Base-by-base conservation (phyloP, 1,139 yeast genomes). In the Nematodospora anomalae region DNA sequence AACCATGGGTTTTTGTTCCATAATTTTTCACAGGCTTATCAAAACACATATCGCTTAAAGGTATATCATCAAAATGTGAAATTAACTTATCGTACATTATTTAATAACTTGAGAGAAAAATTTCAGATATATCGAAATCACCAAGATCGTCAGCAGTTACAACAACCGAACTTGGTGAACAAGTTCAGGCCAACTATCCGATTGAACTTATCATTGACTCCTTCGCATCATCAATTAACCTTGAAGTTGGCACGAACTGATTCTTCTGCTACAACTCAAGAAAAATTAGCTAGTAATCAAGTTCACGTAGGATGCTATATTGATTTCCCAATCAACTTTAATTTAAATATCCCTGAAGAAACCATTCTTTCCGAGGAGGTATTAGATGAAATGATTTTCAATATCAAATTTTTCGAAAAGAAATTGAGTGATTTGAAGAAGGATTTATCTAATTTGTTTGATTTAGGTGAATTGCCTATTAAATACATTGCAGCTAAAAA, bases 381-480 rank as follows among this genome's bases (percentile, higher is more conserved):
- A 7, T 48, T 76, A 47, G 57, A 57, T 23, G 70, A 70, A 37
- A 60, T 75, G 51, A 57, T 69, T 31, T 51, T 47, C 28, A 61
- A 58, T 38, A 60, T 71, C 26, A 50, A 58, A 40, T 47, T 45
- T 7, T 58, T 65, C 38, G 60, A 67, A 49, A 49, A 53, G 26
- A 64, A 65, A 44, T 58, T 75, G 43, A 58, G 52, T 35, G 59
- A 46, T 47, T 67, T 47, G 41, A 70, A 48, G 45, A 52, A 30
- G 53, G 76, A 58, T 55, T 73, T 56, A 50, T 55, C 44, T 35
- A 51, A 44, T 48, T 72, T 55, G 51, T 69, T 71, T 60, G 57
- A 64, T 52, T 43, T 79, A 63, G 67, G 86, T 64, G 51, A 73
- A 40, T 60, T 75, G 44, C 80, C 81, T 8, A 56, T 75, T 41